A percentile compares a stretch with the other conserved stretches of the same genome.
phyloP scores from a whole-genome alignment of 257 asterid genomes.

The Penstemon newberryi region DNA sequence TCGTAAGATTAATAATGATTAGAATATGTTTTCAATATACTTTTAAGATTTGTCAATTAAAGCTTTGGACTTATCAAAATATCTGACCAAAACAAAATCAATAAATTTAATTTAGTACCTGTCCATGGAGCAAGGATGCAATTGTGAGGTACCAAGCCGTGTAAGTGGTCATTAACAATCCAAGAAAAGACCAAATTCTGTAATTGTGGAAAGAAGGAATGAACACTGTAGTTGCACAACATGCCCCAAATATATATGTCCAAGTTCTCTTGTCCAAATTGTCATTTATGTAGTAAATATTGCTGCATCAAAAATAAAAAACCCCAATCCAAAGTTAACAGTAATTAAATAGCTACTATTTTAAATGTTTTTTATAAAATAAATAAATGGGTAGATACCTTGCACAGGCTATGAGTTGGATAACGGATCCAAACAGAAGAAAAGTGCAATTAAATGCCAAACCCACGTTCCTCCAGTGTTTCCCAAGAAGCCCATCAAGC shows the following conservation, averaged over 20 bases:
- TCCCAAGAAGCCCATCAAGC: constrained; percentile 89
- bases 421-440: constrained; percentile 93
- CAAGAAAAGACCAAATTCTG: constrained; percentile 93
- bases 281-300: constrained; percentile 89
- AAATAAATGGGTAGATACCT: constrained; percentile 43
- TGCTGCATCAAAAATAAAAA: constrained; percentile 50
- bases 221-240: constrained; percentile 93
- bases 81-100: too few relatives aligned
- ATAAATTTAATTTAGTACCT: constrained; percentile 38
- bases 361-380: neutral
- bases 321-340: too few relatives aligned
- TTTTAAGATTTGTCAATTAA: too few relatives aligned
- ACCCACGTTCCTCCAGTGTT: constrained; percentile 96
- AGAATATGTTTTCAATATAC: too few relatives aligned
- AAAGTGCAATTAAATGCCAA: constrained; percentile 94
- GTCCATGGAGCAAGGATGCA: constrained; percentile 89
- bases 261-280: constrained; percentile 96
- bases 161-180: constrained; percentile 87
- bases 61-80: too few relatives aligned
- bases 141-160: constrained; percentile 93
- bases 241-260: constrained; percentile 94
- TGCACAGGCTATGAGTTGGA: constrained; percentile 97
- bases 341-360: too few relatives aligned
- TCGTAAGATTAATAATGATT: too few relatives aligned
- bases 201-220: constrained; percentile 91